Percentiles rank a stretch among this genome's conserved stretches.
These are phyloP conservation scores for Suhomyces sp. DNA, from an alignment of 805 yeast species.

Conservation along the genomic window DNA sequence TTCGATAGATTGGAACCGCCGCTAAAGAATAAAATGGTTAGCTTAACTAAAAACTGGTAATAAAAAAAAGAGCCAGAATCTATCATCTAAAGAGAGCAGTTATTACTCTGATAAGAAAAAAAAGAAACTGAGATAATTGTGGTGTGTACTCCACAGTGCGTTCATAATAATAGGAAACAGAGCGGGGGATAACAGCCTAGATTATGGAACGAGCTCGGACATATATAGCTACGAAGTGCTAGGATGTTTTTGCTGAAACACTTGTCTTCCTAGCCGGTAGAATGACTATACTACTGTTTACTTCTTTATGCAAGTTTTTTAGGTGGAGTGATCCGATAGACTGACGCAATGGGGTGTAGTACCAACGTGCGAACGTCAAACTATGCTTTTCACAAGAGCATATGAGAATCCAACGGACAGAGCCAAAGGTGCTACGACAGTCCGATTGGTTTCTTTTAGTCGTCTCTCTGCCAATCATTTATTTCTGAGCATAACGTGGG, in stretches of 20 bases:
- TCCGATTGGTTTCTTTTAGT: not conserved
- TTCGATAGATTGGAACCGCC: not conserved
- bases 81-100: not conserved
- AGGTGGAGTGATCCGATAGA: not conserved
- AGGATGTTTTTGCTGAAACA: no score
- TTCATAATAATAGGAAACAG: no score
- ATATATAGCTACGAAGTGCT: not conserved
- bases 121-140: not conserved
- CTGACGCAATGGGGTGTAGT: not conserved
- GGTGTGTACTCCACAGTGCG: slow-evolving; percentile 3
- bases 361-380: not conserved
- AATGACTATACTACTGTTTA: not conserved
- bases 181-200: not conserved
- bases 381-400: not conserved
- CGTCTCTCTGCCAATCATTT: not conserved
- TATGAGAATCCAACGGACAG: not conserved
- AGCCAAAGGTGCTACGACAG: not conserved
- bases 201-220: not conserved
- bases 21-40: not conserved
- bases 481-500: not conserved
- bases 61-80: not conserved
- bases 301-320: not conserved
- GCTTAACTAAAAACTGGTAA: not conserved
- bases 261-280: not conserved
- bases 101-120: not conserved